phyloP scores from a whole-genome alignment of 2,329 filamentous ascomycete species.

The Phoma herbarum region DNA sequence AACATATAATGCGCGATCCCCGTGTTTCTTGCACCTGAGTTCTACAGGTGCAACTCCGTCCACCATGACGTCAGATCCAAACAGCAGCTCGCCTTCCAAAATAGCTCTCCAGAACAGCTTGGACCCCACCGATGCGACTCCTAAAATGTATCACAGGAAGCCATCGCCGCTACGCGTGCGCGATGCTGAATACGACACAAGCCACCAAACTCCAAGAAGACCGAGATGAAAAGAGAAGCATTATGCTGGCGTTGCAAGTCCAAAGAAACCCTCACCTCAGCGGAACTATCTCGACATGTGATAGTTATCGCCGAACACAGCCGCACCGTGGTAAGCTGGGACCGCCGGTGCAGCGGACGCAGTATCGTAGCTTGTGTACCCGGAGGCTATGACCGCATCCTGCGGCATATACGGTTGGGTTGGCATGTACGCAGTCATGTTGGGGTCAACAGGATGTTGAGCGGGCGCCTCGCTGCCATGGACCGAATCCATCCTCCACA shows the following conservation, averaged over 20 bases:
- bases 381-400: background rate
- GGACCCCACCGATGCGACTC: background rate
- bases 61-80: constrained; percentile 1
- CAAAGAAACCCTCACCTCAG: background rate
- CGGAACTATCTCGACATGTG: constrained; percentile 8
- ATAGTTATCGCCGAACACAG: constrained; percentile 12
- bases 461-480: background rate
- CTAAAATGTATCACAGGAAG: background rate
- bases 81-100: too few species aligned
- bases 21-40: background rate
- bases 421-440: constrained; percentile 3
- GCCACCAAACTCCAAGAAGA: background rate
- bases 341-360: constrained; percentile 3
- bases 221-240: background rate
- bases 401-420: constrained; percentile 8
- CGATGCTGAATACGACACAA: background rate
- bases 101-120: too few species aligned
- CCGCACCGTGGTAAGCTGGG: constrained; percentile 1
- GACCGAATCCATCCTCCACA: constrained; percentile 16
- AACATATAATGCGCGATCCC: background rate
- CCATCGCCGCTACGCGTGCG: background rate
- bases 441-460: background rate
- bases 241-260: background rate
- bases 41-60: background rate
- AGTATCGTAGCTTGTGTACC: constrained; percentile 14